These are phyloP conservation scores for Hordeum marinum DNA, from an alignment of 176 grass and related monocot species.

Conservation along the genomic window DNA sequence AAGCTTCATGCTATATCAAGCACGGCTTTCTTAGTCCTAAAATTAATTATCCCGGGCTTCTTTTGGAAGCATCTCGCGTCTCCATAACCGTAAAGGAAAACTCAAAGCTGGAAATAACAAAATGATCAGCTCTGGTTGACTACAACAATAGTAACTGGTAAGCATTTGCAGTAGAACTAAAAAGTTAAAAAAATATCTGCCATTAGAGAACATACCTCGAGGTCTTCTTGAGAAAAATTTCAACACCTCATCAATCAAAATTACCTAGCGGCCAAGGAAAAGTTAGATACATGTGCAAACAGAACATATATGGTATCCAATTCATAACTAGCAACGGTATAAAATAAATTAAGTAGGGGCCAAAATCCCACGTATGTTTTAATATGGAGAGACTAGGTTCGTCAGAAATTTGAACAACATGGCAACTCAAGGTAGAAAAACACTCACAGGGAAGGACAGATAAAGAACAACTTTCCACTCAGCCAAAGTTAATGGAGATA, in stretches of 20 bases:
- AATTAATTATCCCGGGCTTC: conserved; percentile 42
- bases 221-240: conserved; percentile 70
- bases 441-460: conserved; percentile 92
- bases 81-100: conserved; percentile 33
- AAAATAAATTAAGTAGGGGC: background rate
- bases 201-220: conserved; percentile 35
- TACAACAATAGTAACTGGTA: background rate
- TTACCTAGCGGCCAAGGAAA: conserved; percentile 33
- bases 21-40: background rate
- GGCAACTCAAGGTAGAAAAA: conserved; percentile 25
- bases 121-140: background rate
- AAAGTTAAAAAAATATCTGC: background rate
- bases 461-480: conserved; percentile 95
- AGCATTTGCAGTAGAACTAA: background rate
- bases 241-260: conserved; percentile 68
- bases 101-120: conserved; percentile 14
- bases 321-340: background rate
- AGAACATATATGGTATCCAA: background rate
- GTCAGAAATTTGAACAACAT: background rate
- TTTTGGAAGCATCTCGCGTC: conserved; percentile 52
- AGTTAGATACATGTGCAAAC: background rate
- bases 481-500: conserved; percentile 82
- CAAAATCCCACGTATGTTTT: background rate
- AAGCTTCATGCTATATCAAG: conserved; percentile 5
- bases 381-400: background rate